These are phyloP conservation scores for Colletotrichum sansevieriae DNA, from an alignment of 2,329 filamentous ascomycete species.

Conservation along the genomic window DNA sequence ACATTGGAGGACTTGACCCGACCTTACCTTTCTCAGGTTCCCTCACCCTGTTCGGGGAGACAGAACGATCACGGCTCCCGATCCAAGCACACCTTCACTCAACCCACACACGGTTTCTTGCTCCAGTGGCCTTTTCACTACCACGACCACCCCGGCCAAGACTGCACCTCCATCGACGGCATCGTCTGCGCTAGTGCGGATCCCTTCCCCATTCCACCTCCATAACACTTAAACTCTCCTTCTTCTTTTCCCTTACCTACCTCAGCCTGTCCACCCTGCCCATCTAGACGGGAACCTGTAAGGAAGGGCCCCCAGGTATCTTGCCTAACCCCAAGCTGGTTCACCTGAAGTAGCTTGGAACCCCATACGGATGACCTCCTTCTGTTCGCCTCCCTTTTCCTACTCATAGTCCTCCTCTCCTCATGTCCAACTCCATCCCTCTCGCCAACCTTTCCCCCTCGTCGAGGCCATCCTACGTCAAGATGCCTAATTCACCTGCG, in stretches of 20 bases:
- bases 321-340: conserved; percentile 10
- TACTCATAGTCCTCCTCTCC: conserved; percentile 19
- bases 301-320: conserved; percentile 7
- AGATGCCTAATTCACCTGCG: conserved; percentile 50
- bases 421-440: conserved; percentile 43
- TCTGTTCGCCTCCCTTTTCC: conserved; percentile 15
- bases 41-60: too few species aligned
- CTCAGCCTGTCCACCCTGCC: neutral
- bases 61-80: too few species aligned
- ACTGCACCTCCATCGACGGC: conserved; percentile 10
- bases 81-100: neutral
- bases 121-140: too few species aligned
- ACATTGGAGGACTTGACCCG: too few species aligned
- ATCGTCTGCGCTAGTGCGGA: conserved; percentile 27
- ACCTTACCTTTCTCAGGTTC: too few species aligned
- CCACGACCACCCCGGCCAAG: neutral
- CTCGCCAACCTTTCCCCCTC: conserved; percentile 37
- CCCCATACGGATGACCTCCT: conserved; percentile 31
- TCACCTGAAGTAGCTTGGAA: conserved; percentile 38
- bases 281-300: too few species aligned
- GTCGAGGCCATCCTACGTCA: conserved; percentile 40
- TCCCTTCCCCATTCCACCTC: conserved; percentile 32
- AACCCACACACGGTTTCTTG: too few species aligned
- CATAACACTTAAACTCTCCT: conserved; percentile 32
- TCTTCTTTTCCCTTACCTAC: conserved; percentile 22